Evolutionary conservation across 225 moss, liverwort and hornwort species (phyloP), one percentile per base, ranked within the genome.

Genomic region (Bryoerythrophyllum caledonicum): DNA sequence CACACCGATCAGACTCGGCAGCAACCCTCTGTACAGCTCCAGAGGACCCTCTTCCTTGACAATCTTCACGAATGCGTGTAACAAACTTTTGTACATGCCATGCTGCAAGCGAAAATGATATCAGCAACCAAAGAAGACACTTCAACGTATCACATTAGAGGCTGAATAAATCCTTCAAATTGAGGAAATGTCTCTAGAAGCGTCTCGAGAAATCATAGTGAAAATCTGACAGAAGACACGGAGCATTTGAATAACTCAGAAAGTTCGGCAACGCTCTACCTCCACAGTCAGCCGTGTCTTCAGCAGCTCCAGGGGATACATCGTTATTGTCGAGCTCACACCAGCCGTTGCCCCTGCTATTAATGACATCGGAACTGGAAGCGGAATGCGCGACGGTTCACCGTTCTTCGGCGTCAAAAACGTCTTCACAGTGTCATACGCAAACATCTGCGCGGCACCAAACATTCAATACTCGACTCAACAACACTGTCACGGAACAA

Each of bases 341-440:
- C 93, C 93, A 57, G 93, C 93, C 3, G 89, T 80, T 54, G 93
- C 91, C 40, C 93, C 93, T n/a, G 93, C 93, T 43, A 93, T 65
- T 32, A 89, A 80, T 21, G 93, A 91, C 21, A 83, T 43, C 38
- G 93, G 91, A 52, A 93, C 75, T 27, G 86, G 89, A 69, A 89
- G 81, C 21, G 87, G 87, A 66, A 89, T 80, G 8, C 65, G 82
- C 38, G 80, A 81, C 24, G 72, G 78, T 67, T 89, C 87, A 23
- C 86, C 89, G 49, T 74, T 79, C 64, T 91, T 88, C 4, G 84
- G 82, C 23, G 87, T 89, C 75, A 93, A 59, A 17, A 77, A 68
- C 38, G 58, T 86, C 79, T 88, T 93, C 41, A 91, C 87, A 4
- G 89, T 89, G 60, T 93, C 93, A 44, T 89, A 93, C 8, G 91